Evolutionary conservation across 768 basidiomycete genomes (phyloP).

Genomic region (Mycena alexandri): DNA sequence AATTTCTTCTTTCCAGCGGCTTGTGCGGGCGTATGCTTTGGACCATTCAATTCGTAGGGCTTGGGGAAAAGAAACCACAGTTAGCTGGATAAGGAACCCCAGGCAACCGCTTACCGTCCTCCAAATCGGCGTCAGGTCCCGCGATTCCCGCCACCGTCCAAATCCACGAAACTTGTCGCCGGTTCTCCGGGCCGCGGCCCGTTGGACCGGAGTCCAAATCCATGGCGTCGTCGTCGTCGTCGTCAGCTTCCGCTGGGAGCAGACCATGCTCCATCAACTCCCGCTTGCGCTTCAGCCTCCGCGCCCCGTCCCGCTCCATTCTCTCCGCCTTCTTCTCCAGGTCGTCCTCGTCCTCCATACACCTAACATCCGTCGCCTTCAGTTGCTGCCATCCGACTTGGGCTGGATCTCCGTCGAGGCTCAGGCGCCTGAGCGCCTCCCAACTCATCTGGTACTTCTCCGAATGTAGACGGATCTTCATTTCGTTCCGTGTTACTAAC

Average conservation of each 20-base stretch:
- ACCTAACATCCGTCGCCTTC: not conserved
- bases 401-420: not conserved
- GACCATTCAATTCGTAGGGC: no score
- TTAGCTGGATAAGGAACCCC: no score
- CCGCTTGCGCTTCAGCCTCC: not conserved
- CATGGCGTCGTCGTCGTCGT: no score
- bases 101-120: no score
- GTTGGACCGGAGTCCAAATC: not conserved
- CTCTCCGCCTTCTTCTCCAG: not conserved
- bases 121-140: no score
- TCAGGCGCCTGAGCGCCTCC: not conserved
- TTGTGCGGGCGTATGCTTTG: no score
- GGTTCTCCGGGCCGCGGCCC: not conserved
- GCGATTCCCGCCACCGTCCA: no score
- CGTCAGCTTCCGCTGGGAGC: no score
- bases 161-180: no score
- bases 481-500: slow-evolving; percentile 8
- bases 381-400: not conserved
- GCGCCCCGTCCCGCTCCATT: slow-evolving; percentile 1
- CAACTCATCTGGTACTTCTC: slow-evolving; percentile 19
- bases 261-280: no score
- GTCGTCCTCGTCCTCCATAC: not conserved
- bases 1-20: no score
- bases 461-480: slow-evolving; percentile 2
- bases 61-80: no score